Evolutionary conservation across 1,139 yeast species (phyloP), one percentile per base, ranked within the genome.

Genomic region (Kluyveromyces sp.): DNA sequence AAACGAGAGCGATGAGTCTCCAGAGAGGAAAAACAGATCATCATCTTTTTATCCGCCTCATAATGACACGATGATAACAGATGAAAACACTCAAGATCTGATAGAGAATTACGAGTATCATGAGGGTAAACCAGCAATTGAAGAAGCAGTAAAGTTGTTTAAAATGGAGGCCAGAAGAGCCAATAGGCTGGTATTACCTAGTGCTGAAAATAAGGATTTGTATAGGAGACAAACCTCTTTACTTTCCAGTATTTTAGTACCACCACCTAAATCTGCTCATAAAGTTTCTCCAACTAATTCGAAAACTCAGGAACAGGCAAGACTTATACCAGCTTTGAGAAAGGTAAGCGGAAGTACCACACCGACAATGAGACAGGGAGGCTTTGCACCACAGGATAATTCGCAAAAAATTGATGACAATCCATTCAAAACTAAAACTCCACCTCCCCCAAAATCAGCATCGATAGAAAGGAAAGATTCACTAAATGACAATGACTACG

Each of bases 61-160:
- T 2, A 28, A 34, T 25, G 34, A n/a, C 4, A 8, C 34, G n/a
- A 26, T 15, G 27, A 28, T 4, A 7, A 26, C n/a, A 21, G 33
- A 34, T 29, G 39, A 35, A 15, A 15, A 15, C 5, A 28, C 25
- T 28, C 25, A 21, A n/a, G 33, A 34, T 34, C n/a, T 34, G 8
- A 34, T 41, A 8, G 41, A 37, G 7, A 37, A 41, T 25, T 43
- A 33, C 27, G 50, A 41, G 26, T 47, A 48, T 41, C 46, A 50
- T 34, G 53, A 50, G 8, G 45, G 52, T 4, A 57, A 50, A 27
- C 58, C 60, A 7, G 50, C 48, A 25, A 50, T 57, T 25, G 55
- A 54, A 39, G 50, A 55, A 40, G 60, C 60, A 5, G 54, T 53
- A 1, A 39, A 49, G 34, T 42, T 56, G 2, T 44, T 53, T 25